A percentile compares a stretch with the other conserved stretches of the same genome.
Conservation (phyloP, 192 early-diverging fungal species). For the Coemansia sp. region DNA sequence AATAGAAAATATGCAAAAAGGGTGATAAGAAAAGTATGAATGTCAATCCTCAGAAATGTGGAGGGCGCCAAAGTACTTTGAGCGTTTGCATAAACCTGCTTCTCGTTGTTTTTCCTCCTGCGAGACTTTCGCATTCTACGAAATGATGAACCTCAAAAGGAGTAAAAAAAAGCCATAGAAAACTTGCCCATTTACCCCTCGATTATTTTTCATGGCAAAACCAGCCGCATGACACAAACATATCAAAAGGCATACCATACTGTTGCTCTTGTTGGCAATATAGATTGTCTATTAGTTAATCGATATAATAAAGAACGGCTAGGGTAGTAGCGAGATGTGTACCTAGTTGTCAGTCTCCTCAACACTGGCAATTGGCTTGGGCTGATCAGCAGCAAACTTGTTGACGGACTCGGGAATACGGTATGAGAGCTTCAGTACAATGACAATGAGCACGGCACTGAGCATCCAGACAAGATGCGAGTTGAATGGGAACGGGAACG, state of each 20-base stretch:
- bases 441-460: too few relatives aligned
- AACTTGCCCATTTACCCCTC: neutral
- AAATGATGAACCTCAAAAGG: neutral
- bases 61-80: too few relatives aligned
- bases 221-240: too few relatives aligned
- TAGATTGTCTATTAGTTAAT: too few relatives aligned
- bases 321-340: too few relatives aligned
- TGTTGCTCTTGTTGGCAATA: too few relatives aligned
- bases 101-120: neutral
- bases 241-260: neutral
- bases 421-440: too few relatives aligned
- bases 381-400: conserved; percentile 6
- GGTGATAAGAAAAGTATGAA: neutral
- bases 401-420: too few relatives aligned
- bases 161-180: neutral
- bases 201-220: neutral
- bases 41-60: too few relatives aligned
- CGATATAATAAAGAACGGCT: too few relatives aligned
- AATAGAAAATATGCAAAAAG: neutral
- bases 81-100: too few relatives aligned
- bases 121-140: neutral
- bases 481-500: conserved; percentile 31
- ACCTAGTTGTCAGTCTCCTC: neutral
- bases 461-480: too few relatives aligned
- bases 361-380: neutral